Conservation (phyloP, 768 basidiomycete genomes). For the Dacryopinax spathularia region DNA sequence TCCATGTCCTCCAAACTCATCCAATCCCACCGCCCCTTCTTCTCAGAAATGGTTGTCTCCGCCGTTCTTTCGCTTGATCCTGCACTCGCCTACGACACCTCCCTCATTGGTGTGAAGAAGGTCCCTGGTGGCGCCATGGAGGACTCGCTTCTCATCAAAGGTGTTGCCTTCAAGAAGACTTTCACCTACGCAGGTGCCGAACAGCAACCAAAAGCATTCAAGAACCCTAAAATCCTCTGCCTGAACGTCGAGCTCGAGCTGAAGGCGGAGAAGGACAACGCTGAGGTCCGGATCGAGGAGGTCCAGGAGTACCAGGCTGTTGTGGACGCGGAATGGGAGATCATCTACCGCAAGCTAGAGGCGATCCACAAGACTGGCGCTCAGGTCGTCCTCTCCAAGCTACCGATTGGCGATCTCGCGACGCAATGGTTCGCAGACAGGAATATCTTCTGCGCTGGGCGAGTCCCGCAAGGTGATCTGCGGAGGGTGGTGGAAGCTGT, state of each 20-base stretch:
- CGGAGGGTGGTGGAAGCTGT: constrained; percentile 91
- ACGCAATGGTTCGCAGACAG: constrained; percentile 99
- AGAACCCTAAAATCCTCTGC: constrained; percentile 76
- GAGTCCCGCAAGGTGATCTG: constrained; percentile 78
- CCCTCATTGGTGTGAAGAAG: constrained; percentile 93
- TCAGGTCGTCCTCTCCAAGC: constrained; percentile 91
- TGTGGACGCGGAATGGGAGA: constrained; percentile 99
- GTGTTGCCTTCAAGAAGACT: constrained; percentile 98
- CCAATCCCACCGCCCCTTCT: constrained; percentile 97
- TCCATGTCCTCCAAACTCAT: constrained; percentile 99
- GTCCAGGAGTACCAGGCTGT: constrained; percentile 98
- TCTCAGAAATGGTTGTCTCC: constrained; percentile 97
- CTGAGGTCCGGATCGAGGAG: constrained; percentile 90
- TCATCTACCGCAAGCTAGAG: constrained; percentile 93
- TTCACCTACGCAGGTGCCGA: constrained; percentile 99
- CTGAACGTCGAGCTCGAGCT: constrained; percentile 96
- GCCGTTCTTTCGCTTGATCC: constrained; percentile 78
- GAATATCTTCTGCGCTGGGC: constrained; percentile 96
- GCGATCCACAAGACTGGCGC: constrained; percentile 94
- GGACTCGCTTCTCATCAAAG: constrained; percentile 75
- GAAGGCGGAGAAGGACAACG: constrained; percentile 98
- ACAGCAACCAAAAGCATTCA: constrained; percentile 91
- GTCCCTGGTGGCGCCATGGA: constrained; percentile 92
- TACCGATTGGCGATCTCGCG: constrained; percentile 95
- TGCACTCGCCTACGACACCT: constrained; percentile 85